Evolutionary conservation across 106 monocot species (phyloP).

Genomic region (Cymbidium sinense): DNA sequence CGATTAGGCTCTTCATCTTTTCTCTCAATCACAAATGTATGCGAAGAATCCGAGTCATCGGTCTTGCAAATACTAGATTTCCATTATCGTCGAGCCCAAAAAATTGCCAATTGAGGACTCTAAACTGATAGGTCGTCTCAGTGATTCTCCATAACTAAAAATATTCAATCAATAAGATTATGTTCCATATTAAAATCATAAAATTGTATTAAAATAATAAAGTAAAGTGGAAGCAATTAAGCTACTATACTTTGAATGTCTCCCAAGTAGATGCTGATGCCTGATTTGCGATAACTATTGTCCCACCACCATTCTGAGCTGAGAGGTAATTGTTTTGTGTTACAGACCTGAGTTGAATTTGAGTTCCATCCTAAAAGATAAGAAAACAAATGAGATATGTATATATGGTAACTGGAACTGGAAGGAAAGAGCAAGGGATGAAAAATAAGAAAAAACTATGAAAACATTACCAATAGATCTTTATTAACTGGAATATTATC

Average conservation of each 20-base stretch:
- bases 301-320: slow-evolving; percentile 33
- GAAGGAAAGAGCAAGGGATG: too few relatives aligned
- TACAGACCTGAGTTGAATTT: slow-evolving; percentile 34
- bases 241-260: slow-evolving; percentile 29
- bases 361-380: slow-evolving; percentile 33
- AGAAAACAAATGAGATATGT: background rate
- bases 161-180: background rate
- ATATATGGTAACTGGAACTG: too few relatives aligned
- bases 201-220: too few relatives aligned
- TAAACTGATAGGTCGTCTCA: slow-evolving; percentile 35
- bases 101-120: slow-evolving; percentile 49
- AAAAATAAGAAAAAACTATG: too few relatives aligned
- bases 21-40: slow-evolving; percentile 45
- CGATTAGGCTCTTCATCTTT: slow-evolving; percentile 25
- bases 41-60: slow-evolving; percentile 9
- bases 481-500: slow-evolving; percentile 55
- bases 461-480: slow-evolving; percentile 42
- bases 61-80: slow-evolving; percentile 16
- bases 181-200: background rate
- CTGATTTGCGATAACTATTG: slow-evolving; percentile 29
- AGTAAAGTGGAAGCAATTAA: background rate
- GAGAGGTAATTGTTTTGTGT: slow-evolving; percentile 28
- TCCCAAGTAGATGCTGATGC: slow-evolving; percentile 32
- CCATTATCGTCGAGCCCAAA: slow-evolving; percentile 20
- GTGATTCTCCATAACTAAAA: slow-evolving; percentile 23